phyloP scores from a whole-genome alignment of 2,329 filamentous ascomycete genomes.

The Pyricularia pennisetigena region DNA sequence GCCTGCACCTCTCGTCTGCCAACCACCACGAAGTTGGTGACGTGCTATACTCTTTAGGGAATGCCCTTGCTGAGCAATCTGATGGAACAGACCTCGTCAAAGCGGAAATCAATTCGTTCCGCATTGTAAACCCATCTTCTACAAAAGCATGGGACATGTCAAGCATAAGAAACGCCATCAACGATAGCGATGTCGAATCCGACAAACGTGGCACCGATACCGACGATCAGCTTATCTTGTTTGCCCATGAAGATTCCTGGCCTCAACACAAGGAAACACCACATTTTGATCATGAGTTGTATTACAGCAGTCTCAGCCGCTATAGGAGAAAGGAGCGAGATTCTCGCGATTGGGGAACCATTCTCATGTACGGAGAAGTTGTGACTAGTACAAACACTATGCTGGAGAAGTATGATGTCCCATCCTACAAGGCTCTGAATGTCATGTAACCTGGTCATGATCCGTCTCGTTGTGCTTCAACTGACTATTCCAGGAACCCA shows the following conservation, averaged over 20 bases:
- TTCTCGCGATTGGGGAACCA: slow-evolving; percentile 61
- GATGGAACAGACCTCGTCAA: slow-evolving; percentile 59
- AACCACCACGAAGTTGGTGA: slow-evolving; percentile 56
- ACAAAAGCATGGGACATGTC: not conserved
- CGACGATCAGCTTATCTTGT: slow-evolving; percentile 48
- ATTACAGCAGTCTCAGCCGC: slow-evolving; percentile 58
- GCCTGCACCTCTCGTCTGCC: slow-evolving; percentile 68
- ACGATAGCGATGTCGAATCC: slow-evolving; percentile 52
- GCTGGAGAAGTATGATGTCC: slow-evolving; percentile 61
- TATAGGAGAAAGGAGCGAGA: slow-evolving; percentile 52
- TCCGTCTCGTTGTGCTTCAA: not conserved
- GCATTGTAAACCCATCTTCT: slow-evolving; percentile 39
- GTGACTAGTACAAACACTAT: slow-evolving; percentile 91
- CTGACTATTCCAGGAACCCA: slow-evolving; percentile 49
- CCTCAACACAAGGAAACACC: slow-evolving; percentile 69
- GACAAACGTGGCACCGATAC: slow-evolving; percentile 28
- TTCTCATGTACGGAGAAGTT: slow-evolving; percentile 80
- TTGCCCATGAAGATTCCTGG: slow-evolving; percentile 58
- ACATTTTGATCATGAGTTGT: slow-evolving; percentile 75
- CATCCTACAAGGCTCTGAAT: not conserved
- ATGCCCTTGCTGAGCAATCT: slow-evolving; percentile 54
- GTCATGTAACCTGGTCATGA: not conserved
- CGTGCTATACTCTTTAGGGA: slow-evolving; percentile 55
- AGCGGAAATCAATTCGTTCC: slow-evolving; percentile 76
- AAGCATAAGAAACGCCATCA: slow-evolving; percentile 36